Conservation (phyloP, 345 rosid species). For the Eucalyptus pauciflora region DNA sequence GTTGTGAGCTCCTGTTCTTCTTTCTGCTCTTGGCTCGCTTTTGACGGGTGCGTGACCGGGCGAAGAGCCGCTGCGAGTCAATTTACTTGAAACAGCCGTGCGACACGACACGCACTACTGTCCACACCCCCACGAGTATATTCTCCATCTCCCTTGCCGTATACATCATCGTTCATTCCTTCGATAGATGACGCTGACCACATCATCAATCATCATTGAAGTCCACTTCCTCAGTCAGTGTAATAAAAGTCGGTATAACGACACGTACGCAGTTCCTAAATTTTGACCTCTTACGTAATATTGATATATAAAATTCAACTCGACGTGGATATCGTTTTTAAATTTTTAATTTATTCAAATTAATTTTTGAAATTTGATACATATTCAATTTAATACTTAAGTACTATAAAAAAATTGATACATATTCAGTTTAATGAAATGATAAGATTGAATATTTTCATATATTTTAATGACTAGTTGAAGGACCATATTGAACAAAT, state of each 20-base stretch:
- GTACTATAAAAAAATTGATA: too few species aligned
- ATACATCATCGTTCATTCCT: not conserved
- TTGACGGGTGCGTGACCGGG: not conserved
- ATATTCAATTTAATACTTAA: too few species aligned
- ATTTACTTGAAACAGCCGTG: not conserved
- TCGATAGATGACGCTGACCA: not conserved
- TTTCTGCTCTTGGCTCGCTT: not conserved
- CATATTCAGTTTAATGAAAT: too few species aligned
- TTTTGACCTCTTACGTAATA: too few species aligned
- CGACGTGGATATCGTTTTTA: too few species aligned
- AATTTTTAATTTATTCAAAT: too few species aligned
- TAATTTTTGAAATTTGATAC: accelerated
- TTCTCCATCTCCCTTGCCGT: not conserved
- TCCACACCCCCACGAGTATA: not conserved
- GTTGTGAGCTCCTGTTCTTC: not conserved
- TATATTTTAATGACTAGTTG: too few species aligned
- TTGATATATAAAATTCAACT: too few species aligned
- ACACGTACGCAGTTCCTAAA: too few species aligned
- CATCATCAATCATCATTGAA: accelerated
- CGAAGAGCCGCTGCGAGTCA: not conserved
- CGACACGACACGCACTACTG: not conserved
- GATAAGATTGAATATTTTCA: accelerated
- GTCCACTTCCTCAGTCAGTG: not conserved
- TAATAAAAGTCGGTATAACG: not conserved
- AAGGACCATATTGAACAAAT: accelerated